Percentiles rank a stretch among this genome's conserved stretches.
These are phyloP conservation scores for Phialemonium atrogriseum DNA, from an alignment of 2,329 filamentous ascomycete species.

Conservation along the genomic window DNA sequence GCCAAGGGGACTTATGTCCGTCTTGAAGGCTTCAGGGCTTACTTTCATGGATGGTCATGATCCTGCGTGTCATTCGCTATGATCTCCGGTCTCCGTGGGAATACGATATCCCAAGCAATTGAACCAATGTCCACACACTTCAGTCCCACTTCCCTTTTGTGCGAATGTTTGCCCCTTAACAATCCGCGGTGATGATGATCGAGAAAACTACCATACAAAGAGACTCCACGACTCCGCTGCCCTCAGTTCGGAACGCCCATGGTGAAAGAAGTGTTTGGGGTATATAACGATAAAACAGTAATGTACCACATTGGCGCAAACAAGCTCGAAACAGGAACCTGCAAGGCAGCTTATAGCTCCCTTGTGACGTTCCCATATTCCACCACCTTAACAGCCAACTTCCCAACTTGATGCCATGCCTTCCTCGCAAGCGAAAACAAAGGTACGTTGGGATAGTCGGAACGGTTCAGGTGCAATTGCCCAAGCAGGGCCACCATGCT, in stretches of 20 bases:
- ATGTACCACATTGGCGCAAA: too few relatives aligned
- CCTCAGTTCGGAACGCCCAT: too few relatives aligned
- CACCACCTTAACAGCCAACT: conserved; percentile 17
- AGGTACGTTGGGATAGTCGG: conserved; percentile 53
- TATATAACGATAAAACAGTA: too few relatives aligned
- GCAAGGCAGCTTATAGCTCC: conserved; percentile 9
- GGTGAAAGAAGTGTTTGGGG: too few relatives aligned
- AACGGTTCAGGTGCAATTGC: conserved; percentile 55
- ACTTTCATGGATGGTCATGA: conserved; percentile 9
- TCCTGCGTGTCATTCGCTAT: conserved; percentile 14
- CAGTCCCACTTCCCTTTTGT: too few relatives aligned
- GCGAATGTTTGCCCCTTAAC: too few relatives aligned
- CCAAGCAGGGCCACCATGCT: conserved; percentile 63
- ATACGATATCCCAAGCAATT: conserved; percentile 11
- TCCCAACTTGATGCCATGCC: conserved; percentile 22
- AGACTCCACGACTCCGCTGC: too few relatives aligned
- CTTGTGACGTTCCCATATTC: conserved; percentile 20
- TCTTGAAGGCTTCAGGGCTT: conserved; percentile 4
- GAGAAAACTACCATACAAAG: too few relatives aligned
- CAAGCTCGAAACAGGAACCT: background rate
- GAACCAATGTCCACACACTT: conserved; percentile 6
- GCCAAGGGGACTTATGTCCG: conserved; percentile 9
- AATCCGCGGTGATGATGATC: too few relatives aligned
- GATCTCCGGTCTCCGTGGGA: conserved; percentile 11
- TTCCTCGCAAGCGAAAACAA: conserved; percentile 39